Evolutionary conservation across 257 asterid genomes (phyloP).

Genomic region (Cinchona pubescens): DNA sequence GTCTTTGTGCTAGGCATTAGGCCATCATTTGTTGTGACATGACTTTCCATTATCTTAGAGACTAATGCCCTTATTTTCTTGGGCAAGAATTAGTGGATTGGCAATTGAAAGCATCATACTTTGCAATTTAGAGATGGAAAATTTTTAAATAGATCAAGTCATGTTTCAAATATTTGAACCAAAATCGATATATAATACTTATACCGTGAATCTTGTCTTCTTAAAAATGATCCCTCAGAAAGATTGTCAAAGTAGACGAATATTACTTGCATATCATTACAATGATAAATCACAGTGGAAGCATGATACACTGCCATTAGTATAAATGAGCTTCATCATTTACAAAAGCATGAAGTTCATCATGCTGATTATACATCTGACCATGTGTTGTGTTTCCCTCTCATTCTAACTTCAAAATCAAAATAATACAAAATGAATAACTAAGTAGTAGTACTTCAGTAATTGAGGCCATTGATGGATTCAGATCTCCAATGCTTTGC

Average conservation of each 20-base stretch:
- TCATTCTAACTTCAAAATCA: not conserved
- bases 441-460: constrained; percentile 22
- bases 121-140: no score
- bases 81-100: not conserved
- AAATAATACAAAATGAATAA: not conserved
- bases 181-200: no score
- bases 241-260: not conserved
- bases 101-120: no score
- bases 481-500: constrained; percentile 81
- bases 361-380: constrained; percentile 9
- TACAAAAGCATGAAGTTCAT: constrained; percentile 6
- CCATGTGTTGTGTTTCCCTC: constrained; percentile 4
- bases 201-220: no score
- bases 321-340: not conserved
- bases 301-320: constrained; percentile 9
- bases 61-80: not conserved
- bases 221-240: not conserved
- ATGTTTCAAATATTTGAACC: no score
- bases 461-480: constrained; percentile 32
- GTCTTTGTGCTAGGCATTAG: not conserved
- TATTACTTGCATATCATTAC: not conserved
- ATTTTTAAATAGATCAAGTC: no score
- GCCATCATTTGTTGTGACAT: not conserved
- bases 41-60: not conserved
- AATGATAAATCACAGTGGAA: constrained; percentile 2